A percentile compares a stretch with the other conserved stretches of the same genome.
Evolutionary conservation across 805 yeast genomes (phyloP).

Genomic region (Lipomyces yamanashiensis): DNA sequence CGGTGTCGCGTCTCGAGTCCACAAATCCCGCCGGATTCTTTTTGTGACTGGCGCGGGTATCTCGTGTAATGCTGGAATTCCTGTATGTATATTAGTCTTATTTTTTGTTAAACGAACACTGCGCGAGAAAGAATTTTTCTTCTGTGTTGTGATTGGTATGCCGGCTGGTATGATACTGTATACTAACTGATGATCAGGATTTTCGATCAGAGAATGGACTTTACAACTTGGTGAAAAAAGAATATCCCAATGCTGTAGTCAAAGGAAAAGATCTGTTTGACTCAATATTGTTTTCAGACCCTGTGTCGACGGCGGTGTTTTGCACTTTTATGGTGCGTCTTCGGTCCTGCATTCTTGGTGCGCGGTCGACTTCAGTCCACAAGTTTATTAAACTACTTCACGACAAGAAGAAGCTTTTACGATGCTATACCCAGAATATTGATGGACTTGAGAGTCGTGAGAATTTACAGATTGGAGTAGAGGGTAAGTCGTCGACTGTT

Average conservation of each 20-base stretch:
- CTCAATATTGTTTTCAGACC: conserved; percentile 74
- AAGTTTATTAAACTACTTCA: conserved; percentile 66
- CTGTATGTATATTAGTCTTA: conserved; percentile 46
- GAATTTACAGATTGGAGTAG: conserved; percentile 64
- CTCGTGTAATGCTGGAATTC: conserved; percentile 95
- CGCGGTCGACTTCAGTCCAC: conserved; percentile 85
- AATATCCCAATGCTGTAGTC: conserved; percentile 63
- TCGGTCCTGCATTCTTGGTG: conserved; percentile 63
- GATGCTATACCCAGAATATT: conserved; percentile 94
- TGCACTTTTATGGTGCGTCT: conserved; percentile 87
- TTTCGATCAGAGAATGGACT: conserved; percentile 85
- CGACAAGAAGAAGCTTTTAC: conserved; percentile 65
- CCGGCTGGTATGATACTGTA: background rate
- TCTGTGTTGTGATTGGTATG: background rate
- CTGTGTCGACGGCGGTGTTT: conserved; percentile 69
- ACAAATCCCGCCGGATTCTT: conserved; percentile 26
- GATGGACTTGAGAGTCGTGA: conserved; percentile 79
- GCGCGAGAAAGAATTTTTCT: background rate
- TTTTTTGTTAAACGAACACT: background rate
- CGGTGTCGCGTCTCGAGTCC: conserved; percentile 18
- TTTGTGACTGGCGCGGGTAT: conserved; percentile 80
- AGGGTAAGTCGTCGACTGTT: conserved; percentile 67
- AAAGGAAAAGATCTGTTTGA: conserved; percentile 93
- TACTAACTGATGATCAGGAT: conserved; percentile 49
- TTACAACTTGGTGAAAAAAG: conserved; percentile 70